Conservation (phyloP, 345 rosid species). For the Noccaea bulbosa region DNA sequence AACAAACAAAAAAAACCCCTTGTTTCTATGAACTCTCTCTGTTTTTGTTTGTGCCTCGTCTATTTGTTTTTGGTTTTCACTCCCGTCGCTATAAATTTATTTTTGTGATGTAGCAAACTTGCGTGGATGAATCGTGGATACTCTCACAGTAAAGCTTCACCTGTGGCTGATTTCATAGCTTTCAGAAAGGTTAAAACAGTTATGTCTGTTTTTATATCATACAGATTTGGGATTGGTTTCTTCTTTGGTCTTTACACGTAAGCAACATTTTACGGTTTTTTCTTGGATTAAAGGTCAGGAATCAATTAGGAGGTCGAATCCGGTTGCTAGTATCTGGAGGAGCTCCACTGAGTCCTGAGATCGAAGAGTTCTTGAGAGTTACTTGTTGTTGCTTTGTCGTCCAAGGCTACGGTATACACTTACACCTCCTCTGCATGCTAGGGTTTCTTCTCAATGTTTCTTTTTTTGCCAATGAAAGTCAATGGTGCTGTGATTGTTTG, state of each 20-base stretch:
- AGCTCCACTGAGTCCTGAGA: constrained; percentile 79
- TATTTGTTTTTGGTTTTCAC: too few relatives aligned
- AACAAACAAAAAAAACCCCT: too few relatives aligned
- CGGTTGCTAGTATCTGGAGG: constrained; percentile 86
- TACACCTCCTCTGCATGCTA: not conserved
- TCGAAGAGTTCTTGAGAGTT: constrained; percentile 94
- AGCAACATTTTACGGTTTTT: not conserved
- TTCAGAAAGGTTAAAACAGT: constrained; percentile 77
- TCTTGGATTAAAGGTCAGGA: constrained; percentile 64
- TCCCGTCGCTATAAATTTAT: too few relatives aligned
- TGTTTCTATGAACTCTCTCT: too few relatives aligned
- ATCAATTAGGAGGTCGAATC: constrained; percentile 81
- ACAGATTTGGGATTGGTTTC: not conserved
- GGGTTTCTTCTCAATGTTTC: constrained; percentile 15
- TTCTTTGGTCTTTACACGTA: not conserved
- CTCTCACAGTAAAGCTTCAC: constrained; percentile 78
- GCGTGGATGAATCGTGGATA: constrained; percentile 84
- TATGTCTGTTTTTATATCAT: too few relatives aligned
- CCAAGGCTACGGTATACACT: constrained; percentile 83
- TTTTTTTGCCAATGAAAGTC: constrained; percentile 19
- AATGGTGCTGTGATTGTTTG: not conserved
- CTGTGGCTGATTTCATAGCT: constrained; percentile 84
- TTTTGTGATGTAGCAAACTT: constrained; percentile 67
- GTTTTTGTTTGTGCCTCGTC: too few relatives aligned
- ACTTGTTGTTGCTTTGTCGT: constrained; percentile 83